A percentile compares a stretch with the other conserved stretches of the same genome.
Evolutionary conservation across 305 asterid genomes (phyloP).

Genomic region (Fraxinus sp.): DNA sequence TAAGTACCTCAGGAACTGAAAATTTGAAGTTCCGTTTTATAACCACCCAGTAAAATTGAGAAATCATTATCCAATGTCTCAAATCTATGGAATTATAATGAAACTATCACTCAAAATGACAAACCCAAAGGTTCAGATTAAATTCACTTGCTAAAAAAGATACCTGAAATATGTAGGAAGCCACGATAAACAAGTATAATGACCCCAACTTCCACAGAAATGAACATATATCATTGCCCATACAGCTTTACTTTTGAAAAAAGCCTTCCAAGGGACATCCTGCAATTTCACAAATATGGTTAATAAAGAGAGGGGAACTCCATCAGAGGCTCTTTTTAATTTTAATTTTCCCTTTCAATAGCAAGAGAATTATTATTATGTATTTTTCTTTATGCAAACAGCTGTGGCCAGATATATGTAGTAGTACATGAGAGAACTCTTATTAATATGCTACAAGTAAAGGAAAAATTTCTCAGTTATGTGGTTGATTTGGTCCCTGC

Average conservation of each 20-base stretch:
- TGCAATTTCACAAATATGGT: constrained; percentile 32
- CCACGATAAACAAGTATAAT: constrained; percentile 91
- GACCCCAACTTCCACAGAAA: constrained; percentile 99
- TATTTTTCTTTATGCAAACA: not conserved
- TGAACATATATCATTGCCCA: constrained; percentile 99
- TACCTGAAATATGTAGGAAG: constrained; percentile 98
- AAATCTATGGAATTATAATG: not conserved
- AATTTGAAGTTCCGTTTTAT: not conserved
- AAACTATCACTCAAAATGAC: not conserved
- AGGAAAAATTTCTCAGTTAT: not conserved
- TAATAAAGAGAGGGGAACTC: constrained; percentile 10
- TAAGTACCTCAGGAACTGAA: not conserved
- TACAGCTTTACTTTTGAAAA: constrained; percentile 83
- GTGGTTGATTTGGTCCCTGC: not conserved
- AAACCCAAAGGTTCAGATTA: not conserved
- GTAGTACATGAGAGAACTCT: not conserved
- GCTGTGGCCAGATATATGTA: constrained; percentile 16
- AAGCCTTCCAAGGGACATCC: constrained; percentile 95
- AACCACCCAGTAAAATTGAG: not conserved
- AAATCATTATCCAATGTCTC: not conserved
- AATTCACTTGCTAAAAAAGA: constrained; percentile 11
- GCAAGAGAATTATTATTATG: not conserved
- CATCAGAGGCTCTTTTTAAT: constrained; percentile 4
- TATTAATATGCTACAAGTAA: not conserved
- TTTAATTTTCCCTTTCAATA: constrained; percentile 1